Conservation (phyloP, 495 filamentous ascomycete species). For the Evernia prunastri region DNA sequence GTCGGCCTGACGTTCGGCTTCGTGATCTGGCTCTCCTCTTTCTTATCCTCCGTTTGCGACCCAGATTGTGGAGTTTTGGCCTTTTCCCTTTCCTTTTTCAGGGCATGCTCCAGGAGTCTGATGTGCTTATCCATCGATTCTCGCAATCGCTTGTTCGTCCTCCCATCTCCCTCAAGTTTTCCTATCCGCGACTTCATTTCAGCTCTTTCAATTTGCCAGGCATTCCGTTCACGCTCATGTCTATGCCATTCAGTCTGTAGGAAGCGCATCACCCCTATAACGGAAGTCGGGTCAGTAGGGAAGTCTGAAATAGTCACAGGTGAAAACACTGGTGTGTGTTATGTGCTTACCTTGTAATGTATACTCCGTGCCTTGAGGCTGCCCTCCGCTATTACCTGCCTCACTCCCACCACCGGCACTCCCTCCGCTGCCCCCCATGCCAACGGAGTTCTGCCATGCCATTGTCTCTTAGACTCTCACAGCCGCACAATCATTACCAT, state of each 20-base stretch:
- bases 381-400: constrained; percentile 47
- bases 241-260: constrained; percentile 99
- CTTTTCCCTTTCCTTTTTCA: constrained; percentile 66
- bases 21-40: constrained; percentile 39
- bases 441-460: constrained; percentile 58
- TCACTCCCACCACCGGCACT: constrained; percentile 50
- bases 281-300: constrained; percentile 8
- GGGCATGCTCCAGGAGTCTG: constrained; percentile 78
- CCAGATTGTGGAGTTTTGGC: constrained; percentile 34
- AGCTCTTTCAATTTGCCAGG: constrained; percentile 97
- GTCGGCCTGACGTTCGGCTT: constrained; percentile 43
- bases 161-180: constrained; percentile 81
- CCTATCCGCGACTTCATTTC: constrained; percentile 99
- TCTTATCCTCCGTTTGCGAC: constrained; percentile 39
- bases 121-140: constrained; percentile 86
- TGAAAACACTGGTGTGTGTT: background rate
- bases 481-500: constrained; percentile 11
- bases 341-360: constrained; percentile 76
- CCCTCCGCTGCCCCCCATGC: constrained; percentile 60
- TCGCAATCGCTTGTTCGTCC: constrained; percentile 77
- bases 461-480: constrained; percentile 31
- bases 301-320: background rate
- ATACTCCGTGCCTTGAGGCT: constrained; percentile 89
- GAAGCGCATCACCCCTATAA: constrained; percentile 93
- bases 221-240: constrained; percentile 95